A percentile compares a stretch with the other conserved stretches of the same genome.
Conservation (phyloP, 2,329 filamentous ascomycete species). For the Fusarium guadeloupense region DNA sequence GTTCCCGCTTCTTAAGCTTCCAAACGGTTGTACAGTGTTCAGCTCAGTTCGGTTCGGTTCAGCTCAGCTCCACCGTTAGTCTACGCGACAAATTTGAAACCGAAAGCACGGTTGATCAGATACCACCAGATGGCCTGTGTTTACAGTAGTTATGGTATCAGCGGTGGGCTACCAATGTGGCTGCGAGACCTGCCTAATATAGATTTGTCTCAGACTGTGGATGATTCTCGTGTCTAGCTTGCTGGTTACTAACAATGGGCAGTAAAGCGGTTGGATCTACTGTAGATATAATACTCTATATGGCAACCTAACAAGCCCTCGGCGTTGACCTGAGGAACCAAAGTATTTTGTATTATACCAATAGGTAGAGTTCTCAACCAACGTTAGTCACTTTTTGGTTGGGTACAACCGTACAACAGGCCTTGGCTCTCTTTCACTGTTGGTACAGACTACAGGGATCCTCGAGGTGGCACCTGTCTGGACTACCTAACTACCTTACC, state of each 20-base stretch:
- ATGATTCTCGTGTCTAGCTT: neutral
- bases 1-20: slow-evolving; percentile 5
- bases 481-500: too few species aligned
- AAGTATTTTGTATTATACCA: neutral
- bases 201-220: slow-evolving; percentile 6
- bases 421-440: slow-evolving; percentile 15
- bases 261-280: neutral
- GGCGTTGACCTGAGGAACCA: slow-evolving; percentile 3
- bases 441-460: neutral
- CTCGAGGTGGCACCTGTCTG: neutral
- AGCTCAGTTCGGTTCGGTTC: slow-evolving; percentile 14
- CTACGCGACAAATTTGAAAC: slow-evolving; percentile 12
- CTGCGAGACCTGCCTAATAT: slow-evolving; percentile 14
- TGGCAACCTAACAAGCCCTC: too few species aligned
- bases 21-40: slow-evolving; percentile 9
- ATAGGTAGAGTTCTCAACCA: neutral
- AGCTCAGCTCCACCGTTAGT: slow-evolving; percentile 1
- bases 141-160: slow-evolving; percentile 1
- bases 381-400: neutral
- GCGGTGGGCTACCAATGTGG: slow-evolving; percentile 12
- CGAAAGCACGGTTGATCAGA: slow-evolving; percentile 21
- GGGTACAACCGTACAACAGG: slow-evolving; percentile 13
- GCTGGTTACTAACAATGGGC: neutral
- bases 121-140: slow-evolving; percentile 13
- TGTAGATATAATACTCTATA: too few species aligned